Evolutionary conservation across 108 stramenopile species (phyloP).

Genomic region (Nitzschia sp.): DNA sequence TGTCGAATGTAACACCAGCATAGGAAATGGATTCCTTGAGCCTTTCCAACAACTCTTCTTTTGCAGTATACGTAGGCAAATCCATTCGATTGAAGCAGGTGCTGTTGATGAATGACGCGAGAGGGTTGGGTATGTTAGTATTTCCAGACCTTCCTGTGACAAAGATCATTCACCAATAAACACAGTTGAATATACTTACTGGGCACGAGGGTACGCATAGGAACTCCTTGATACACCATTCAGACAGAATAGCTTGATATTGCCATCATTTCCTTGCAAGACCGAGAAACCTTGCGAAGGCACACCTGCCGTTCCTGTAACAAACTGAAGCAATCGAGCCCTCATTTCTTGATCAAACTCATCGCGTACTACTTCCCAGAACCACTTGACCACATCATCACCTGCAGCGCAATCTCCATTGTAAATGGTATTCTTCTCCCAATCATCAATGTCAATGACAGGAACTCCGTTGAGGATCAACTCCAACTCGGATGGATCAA

Average conservation of each 20-base stretch:
- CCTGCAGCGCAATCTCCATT: constrained; percentile 48
- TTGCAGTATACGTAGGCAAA: constrained; percentile 71
- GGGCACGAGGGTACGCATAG: constrained; percentile 85
- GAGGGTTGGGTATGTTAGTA: background rate
- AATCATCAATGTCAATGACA: constrained; percentile 90
- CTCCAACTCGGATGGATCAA: constrained; percentile 96
- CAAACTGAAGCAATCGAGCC: constrained; percentile 94
- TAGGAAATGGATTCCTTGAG: constrained; percentile 72
- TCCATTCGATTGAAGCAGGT: constrained; percentile 98
- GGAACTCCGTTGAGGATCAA: constrained; percentile 96
- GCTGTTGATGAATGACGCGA: constrained; percentile 1
- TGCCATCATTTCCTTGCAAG: constrained; percentile 93
- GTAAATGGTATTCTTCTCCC: constrained; percentile 89
- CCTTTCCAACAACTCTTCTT: constrained; percentile 68
- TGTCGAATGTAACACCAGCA: constrained; percentile 77
- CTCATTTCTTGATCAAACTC: constrained; percentile 91
- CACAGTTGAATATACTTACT: constrained; percentile 30
- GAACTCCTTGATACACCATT: constrained; percentile 66
- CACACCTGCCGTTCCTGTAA: constrained; percentile 92
- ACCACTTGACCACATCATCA: constrained; percentile 82
- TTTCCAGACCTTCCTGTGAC: background rate
- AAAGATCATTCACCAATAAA: background rate
- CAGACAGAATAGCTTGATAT: constrained; percentile 92
- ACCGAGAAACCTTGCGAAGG: constrained; percentile 93
- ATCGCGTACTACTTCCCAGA: constrained; percentile 91